Conservation (phyloP, 116 monocot genomes). For the Cymodocea nodosa region DNA sequence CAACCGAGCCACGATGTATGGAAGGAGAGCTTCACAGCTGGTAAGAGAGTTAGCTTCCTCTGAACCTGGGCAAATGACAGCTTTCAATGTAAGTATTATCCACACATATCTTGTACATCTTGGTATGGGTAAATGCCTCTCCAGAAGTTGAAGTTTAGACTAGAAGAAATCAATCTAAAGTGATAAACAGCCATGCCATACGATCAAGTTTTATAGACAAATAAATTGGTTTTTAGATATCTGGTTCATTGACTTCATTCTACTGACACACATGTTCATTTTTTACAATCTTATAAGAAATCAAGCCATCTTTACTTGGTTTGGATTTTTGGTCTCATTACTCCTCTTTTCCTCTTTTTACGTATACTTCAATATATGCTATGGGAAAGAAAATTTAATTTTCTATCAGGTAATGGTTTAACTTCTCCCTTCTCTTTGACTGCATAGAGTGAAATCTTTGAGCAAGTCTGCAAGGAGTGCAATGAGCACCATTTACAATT, state of each 20-base stretch:
- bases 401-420: not conserved
- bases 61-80: slow-evolving; percentile 10
- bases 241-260: not conserved
- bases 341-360: not conserved
- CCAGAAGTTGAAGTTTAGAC: not conserved
- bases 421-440: not conserved
- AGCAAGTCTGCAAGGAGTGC: slow-evolving; percentile 72
- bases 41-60: slow-evolving; percentile 6
- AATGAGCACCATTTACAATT: slow-evolving; percentile 54
- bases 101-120: not conserved
- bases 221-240: not conserved
- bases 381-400: not conserved
- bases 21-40: slow-evolving; percentile 14
- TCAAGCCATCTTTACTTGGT: not conserved
- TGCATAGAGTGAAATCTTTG: slow-evolving; percentile 51
- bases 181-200: no score
- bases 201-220: no score
- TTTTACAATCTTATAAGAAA: not conserved
- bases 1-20: slow-evolving; percentile 8
- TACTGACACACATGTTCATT: not conserved
- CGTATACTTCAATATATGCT: not conserved
- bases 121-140: not conserved
- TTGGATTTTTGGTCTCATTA: not conserved
- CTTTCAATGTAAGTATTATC: slow-evolving; percentile 11
- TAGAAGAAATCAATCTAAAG: not conserved